phyloP scores from a whole-genome alignment of 805 yeast genomes.

The Candida khao-thaluensis region DNA sequence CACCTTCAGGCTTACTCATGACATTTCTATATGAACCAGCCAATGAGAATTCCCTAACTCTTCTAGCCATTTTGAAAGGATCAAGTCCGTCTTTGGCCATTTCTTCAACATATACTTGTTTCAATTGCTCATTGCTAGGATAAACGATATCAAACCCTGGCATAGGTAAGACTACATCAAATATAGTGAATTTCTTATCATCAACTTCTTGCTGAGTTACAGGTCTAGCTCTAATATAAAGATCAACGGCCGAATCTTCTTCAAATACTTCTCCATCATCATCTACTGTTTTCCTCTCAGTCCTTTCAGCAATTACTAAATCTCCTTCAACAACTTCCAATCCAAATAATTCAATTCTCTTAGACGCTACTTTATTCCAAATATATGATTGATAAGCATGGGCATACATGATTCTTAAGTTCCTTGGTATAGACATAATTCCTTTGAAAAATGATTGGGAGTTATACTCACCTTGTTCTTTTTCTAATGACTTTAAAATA shows the following conservation, averaged over 20 bases:
- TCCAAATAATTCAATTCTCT: conserved; percentile 72
- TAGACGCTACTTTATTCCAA: conserved; percentile 87
- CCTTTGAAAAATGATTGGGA: conserved; percentile 69
- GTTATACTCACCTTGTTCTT: conserved; percentile 47
- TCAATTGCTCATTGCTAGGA: conserved; percentile 65
- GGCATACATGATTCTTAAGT: conserved; percentile 89
- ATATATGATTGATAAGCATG: conserved; percentile 97
- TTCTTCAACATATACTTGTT: conserved; percentile 59
- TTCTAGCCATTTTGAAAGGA: conserved; percentile 81
- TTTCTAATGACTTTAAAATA: conserved; percentile 59
- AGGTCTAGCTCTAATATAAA: conserved; percentile 64
- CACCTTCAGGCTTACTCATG: conserved; percentile 59
- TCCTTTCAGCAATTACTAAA: conserved; percentile 49
- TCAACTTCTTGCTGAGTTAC: conserved; percentile 73
- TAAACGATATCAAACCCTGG: conserved; percentile 94
- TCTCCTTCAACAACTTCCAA: conserved; percentile 75
- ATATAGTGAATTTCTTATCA: conserved; percentile 57
- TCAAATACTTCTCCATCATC: conserved; percentile 44
- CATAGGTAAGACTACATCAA: conserved; percentile 89
- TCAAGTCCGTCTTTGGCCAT: conserved; percentile 84
- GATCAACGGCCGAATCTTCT: conserved; percentile 66
- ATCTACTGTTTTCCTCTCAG: conserved; percentile 17
- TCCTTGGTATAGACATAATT: conserved; percentile 86
- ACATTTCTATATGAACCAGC: conserved; percentile 86
- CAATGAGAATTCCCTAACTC: conserved; percentile 82